These are phyloP conservation scores for Suhomyces sp. DNA, from an alignment of 805 yeast species.

Conservation along the genomic window DNA sequence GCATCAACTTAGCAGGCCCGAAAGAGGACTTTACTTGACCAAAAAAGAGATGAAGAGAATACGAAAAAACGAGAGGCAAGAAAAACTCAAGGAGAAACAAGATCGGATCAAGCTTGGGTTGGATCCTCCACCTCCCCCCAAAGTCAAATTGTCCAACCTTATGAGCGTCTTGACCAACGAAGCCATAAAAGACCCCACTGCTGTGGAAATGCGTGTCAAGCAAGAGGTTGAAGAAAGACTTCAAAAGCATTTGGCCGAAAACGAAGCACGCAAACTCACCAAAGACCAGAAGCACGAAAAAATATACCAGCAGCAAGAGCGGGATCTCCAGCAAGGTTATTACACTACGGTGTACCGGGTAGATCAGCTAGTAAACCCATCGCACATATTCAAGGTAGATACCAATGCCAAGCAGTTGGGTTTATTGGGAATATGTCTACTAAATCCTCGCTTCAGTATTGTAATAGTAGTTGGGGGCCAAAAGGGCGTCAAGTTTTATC, in stretches of 20 bases:
- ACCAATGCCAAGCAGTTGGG: constrained; percentile 73
- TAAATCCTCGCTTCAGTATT: constrained; percentile 47
- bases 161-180: constrained; percentile 85
- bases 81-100: constrained; percentile 64
- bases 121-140: constrained; percentile 86
- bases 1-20: constrained; percentile 28
- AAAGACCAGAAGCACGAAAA: constrained; percentile 58
- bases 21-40: constrained; percentile 59
- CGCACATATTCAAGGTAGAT: constrained; percentile 71
- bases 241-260: constrained; percentile 54
- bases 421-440: constrained; percentile 60
- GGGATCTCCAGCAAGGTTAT: constrained; percentile 51
- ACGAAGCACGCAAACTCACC: constrained; percentile 59
- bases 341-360: constrained; percentile 59
- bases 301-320: constrained; percentile 32
- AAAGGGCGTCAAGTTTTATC: constrained; percentile 58
- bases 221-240: constrained; percentile 64
- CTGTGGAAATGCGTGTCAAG: constrained; percentile 69
- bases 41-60: constrained; percentile 72
- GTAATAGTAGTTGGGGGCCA: constrained; percentile 75
- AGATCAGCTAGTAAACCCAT: constrained; percentile 53
- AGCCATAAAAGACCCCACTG: constrained; percentile 85
- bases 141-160: constrained; percentile 77
- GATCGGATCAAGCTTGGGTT: constrained; percentile 77
- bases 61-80: constrained; percentile 66